Conservation (phyloP, 1,284 basidiomycete genomes). For the Ustilago hordei region DNA sequence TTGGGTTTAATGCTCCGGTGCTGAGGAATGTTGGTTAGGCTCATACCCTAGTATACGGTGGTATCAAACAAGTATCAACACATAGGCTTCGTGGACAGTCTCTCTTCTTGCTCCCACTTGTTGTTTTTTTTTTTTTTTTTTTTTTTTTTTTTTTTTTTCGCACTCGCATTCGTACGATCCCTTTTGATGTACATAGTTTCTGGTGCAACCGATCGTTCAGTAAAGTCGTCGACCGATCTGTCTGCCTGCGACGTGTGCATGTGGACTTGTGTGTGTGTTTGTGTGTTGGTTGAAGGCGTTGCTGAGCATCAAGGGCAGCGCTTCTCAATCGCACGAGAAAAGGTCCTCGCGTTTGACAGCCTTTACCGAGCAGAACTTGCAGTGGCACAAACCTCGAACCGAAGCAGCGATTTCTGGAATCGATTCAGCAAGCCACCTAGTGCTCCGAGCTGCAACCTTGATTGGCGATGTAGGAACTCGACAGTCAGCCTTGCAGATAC, state of each 20-base stretch:
- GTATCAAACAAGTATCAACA: neutral
- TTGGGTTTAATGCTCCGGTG: constrained; percentile 52
- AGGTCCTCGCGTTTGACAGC: neutral
- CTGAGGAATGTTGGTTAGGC: constrained; percentile 24
- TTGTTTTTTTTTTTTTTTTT: neutral
- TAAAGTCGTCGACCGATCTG: neutral
- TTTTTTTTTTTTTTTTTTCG: neutral
- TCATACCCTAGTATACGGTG: neutral
- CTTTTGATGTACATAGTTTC: neutral
- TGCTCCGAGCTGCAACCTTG: neutral
- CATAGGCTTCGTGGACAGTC: neutral
- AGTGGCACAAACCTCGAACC: neutral
- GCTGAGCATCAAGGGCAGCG: neutral
- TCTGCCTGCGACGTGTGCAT: neutral
- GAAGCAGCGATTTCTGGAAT: neutral
- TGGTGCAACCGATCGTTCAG: neutral
- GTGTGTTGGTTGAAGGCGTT: neutral
- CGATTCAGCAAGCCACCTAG: neutral
- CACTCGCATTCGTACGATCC: neutral
- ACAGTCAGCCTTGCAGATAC: constrained; percentile 2
- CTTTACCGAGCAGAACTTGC: neutral
- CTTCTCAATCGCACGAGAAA: neutral
- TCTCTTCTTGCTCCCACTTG: neutral
- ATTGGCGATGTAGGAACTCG: constrained; percentile 6
- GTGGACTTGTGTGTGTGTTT: neutral